Evolutionary conservation across 768 basidiomycete species (phyloP), one percentile per base, ranked within the genome.

Genomic region (Lactarius hengduanensis): DNA sequence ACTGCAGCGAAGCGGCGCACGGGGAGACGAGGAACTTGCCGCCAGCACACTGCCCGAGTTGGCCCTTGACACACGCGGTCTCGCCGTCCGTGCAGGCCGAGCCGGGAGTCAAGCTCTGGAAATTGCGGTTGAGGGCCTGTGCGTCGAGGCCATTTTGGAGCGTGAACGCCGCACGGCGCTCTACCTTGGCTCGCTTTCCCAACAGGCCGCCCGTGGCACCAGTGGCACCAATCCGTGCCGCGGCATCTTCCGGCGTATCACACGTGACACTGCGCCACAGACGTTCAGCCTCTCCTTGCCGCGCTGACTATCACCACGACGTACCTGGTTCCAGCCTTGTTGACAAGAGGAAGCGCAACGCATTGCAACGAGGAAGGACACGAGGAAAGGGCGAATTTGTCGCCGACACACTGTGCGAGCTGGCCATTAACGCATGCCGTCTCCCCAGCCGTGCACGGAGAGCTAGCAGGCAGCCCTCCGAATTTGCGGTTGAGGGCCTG

Each of bases 41-140:
- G 57, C 41, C 41, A 36, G 36, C 68, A 62, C 76, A 78, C 22
- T 67, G 62, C 13, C 70, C 73, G 53, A 73, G 61, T 20, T 61
- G 40, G 50, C 61, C 67, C 6, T 59, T 1, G 15, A 72, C 53
- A 64, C 66, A 69, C 28, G 65, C 64, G 26, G 68, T 28, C 63
- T 73, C 70, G 74, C 79, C 80, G 71, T 56, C 74, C 70, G 38
- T 79, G 71, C 68, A 80, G 54, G 70, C 70, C 70, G 63, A 78
- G 74, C 59, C 77, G 13, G 69, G 20, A 11, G 68, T 59, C n/a
- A 73, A 60, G 15, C 61, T 57, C 30, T 60, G 45, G 70, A 73
- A 74, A n/a, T 72, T 56, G 3, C 11, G 28, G 62, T 74, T 74
- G 34, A 72, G 69, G 8, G 68, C 67, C 57, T 75, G 70, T 15